Percentiles rank a stretch among this genome's conserved stretches.
Evolutionary conservation across 306 rosid species (phyloP).

Genomic region (Trifolium fragiferum): DNA sequence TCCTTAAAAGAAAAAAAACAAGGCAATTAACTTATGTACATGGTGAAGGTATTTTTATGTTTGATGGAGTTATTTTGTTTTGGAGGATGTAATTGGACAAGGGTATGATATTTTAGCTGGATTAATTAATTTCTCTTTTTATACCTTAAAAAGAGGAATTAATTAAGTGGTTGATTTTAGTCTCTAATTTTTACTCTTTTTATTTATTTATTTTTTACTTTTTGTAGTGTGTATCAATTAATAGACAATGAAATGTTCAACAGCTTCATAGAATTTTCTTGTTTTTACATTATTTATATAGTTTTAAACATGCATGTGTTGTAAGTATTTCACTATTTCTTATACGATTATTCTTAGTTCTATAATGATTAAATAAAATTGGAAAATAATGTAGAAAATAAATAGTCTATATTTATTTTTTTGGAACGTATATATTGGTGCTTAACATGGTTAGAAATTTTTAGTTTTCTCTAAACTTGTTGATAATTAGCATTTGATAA

Average conservation of each 20-base stretch:
- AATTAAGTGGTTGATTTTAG: slow-evolving; percentile 40
- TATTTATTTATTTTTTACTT: background rate
- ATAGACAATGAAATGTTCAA: slow-evolving; percentile 49
- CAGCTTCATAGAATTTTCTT: slow-evolving; percentile 47
- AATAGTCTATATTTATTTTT: background rate
- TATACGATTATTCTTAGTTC: background rate
- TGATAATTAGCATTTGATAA: no score
- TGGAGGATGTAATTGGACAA: slow-evolving; percentile 37
- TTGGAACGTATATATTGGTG: background rate
- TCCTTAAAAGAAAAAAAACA: slow-evolving; percentile 43
- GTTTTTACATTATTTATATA: slow-evolving; percentile 2
- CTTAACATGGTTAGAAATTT: background rate
- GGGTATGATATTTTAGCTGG: slow-evolving; percentile 37
- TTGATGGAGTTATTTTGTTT: slow-evolving; percentile 47
- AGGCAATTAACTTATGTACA: slow-evolving; percentile 55
- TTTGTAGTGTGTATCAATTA: slow-evolving; percentile 51
- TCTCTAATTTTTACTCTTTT: slow-evolving; percentile 34
- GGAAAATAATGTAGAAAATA: no score
- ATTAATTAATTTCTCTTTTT: slow-evolving; percentile 40
- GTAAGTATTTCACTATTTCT: slow-evolving; percentile 4
- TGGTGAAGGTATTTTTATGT: slow-evolving; percentile 51
- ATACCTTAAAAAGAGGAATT: slow-evolving; percentile 37
- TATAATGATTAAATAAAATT: background rate
- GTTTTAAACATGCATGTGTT: slow-evolving; percentile 31
- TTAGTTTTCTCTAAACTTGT: no score